Base-by-base conservation (phyloP, 148 eudicot genomes). In the Vaccinium macrocarpon region DNA sequence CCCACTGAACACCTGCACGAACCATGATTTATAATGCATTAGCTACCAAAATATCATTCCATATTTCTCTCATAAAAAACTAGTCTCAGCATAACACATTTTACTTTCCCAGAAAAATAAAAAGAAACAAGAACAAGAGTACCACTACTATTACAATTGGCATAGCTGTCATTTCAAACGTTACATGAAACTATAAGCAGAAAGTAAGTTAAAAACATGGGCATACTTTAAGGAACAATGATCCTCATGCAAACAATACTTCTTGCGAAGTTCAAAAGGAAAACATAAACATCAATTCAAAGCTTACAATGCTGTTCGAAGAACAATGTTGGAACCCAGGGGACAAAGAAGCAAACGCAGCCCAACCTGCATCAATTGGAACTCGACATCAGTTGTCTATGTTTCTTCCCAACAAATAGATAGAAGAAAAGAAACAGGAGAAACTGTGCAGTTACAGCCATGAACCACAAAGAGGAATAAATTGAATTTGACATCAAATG, bases 301-400 rank as follows among this genome's bases (percentile, higher is more conserved):
- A 86, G n/a, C 89, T 82, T 88, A 93, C 95, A 92, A 90, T 38
- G 98, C 99, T 64, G 98, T 93, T 74, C 94, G 93, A 76, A 94
- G 76, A 82, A 96, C 92, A 85, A 93, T 73, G 73, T 96, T 96
- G 32, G 99, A 92, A 76, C 91, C 90, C 85, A 92, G 86, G 2
- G 99, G 98, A 74, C 85, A 86, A 8, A 93, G 94, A 85, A 96
- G 98, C 91, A 96, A 87, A 62, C 89, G 91, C 88, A 96, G 82
- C 84, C 99, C 98, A 70, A 88, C 94, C 98, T 96, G 90, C 89
- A 92, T 70, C 27, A 13, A 19, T 75, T 75, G 53, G 27, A 42
- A 75, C 52, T 42, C 29, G 0, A 46, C 25, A 75, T 75, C 78
- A 75, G 8, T 46, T 12, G 23, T 75, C 53, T 1, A 75, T 75